Conservation (phyloP, 768 basidiomycete species). For the Amanita pallidorosea region DNA sequence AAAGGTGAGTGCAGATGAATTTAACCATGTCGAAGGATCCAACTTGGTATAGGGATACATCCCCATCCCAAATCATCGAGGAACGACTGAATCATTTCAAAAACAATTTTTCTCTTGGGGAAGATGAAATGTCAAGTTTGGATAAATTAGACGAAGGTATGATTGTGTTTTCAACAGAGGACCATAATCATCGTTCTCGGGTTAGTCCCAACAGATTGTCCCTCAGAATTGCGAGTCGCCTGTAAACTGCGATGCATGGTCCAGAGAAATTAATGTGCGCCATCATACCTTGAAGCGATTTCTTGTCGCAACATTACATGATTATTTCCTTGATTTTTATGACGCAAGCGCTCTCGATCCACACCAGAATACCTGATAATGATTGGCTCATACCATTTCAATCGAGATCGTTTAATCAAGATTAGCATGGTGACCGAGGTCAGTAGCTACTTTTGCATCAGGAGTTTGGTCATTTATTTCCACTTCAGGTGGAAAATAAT, state of each 20-base stretch:
- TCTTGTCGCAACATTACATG: not conserved
- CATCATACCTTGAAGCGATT: not conserved
- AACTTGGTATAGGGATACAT: not conserved
- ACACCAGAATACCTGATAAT: not conserved
- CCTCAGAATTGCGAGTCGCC: constrained; percentile 1
- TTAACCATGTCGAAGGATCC: not conserved
- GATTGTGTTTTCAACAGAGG: constrained; percentile 5
- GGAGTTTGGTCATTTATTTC: constrained; percentile 1
- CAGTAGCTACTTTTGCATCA: not conserved
- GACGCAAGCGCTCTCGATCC: not conserved
- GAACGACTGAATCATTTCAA: constrained; percentile 31
- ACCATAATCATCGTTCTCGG: constrained; percentile 27
- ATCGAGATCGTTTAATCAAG: constrained; percentile 3
- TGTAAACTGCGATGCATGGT: not conserved
- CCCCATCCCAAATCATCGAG: constrained; percentile 30
- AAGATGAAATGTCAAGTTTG: constrained; percentile 36
- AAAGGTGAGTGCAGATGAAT: constrained; percentile 31
- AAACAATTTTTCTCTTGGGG: constrained; percentile 44
- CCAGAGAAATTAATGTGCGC: not conserved
- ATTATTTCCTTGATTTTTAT: not conserved
- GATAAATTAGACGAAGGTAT: constrained; percentile 36
- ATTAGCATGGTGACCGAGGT: not conserved
- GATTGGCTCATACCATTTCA: not conserved
- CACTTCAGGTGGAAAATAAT: constrained; percentile 1
- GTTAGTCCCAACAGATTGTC: constrained; percentile 18